Evolutionary conservation across 2,329 filamentous ascomycete genomes (phyloP), one percentile per base, ranked within the genome.

Genomic region (Fusarium nelsonii): DNA sequence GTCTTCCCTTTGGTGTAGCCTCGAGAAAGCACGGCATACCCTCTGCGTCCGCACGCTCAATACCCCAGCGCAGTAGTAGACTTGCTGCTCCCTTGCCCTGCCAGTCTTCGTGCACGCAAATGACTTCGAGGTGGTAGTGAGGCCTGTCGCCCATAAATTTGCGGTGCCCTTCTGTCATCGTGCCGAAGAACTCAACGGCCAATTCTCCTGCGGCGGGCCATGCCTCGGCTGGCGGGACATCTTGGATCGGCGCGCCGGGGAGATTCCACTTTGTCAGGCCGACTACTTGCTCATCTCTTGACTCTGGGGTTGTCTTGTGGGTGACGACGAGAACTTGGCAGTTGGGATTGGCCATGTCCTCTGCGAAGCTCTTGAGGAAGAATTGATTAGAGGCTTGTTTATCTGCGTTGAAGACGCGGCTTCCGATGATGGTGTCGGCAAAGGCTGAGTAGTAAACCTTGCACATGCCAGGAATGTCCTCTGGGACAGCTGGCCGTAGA

Each of bases 41-140:
- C 2, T 78, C 80, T 7, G 74, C 76, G 68, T 87, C 84, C 2
- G 84, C 84, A 63, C 75, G 78, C 28, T 79, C 73, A 8, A 82
- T 60, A 0, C 85, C 86, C 83, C 84, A 88, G 28, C 74, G 73
- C 39, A 88, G 68, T 23, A 88, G 55, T 32, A 75, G 73, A 15
- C 77, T 78, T 0, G 80, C 84, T 0, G 81, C 80, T 0, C 86
- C 85, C 39, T 76, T 80, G 2, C 85, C 80, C 72, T 85, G 84
- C 63, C 78, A 79, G 18, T 78, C 79, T 4, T 74, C 76, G 43
- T 78, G 74, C 12, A 83, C 84, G 4, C 78, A 82, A 4, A 87
- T 71, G 8, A 86, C 68, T 65, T 85, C 84, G 11, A 88, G 76
- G 64, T 81, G 83, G 77, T 81, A 84, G 68, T 87, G 85, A 59